phyloP scores from a whole-genome alignment of 2,329 filamentous ascomycete species.

The Corynespora cassiicola region DNA sequence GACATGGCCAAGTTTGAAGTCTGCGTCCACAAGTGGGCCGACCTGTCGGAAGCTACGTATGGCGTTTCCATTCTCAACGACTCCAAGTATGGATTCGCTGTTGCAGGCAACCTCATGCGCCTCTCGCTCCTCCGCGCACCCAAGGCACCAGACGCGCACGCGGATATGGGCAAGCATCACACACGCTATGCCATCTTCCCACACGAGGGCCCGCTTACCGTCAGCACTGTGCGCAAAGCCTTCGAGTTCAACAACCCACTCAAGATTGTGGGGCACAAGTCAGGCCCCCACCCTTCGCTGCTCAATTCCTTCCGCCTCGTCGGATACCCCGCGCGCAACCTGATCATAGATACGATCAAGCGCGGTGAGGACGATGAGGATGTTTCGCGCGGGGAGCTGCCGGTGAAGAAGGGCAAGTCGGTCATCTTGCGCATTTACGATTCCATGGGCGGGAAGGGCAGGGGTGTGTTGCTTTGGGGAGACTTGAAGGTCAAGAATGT shows the following conservation, averaged over 20 bases:
- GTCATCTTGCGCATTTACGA: slow-evolving; percentile 89
- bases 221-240: slow-evolving; percentile 79
- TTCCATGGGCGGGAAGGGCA: slow-evolving; percentile 79
- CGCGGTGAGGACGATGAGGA: slow-evolving; percentile 70
- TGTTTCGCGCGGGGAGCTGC: slow-evolving; percentile 62
- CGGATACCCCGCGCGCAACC: slow-evolving; percentile 64
- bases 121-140: slow-evolving; percentile 84
- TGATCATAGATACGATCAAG: slow-evolving; percentile 90
- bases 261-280: slow-evolving; percentile 53
- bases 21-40: slow-evolving; percentile 93
- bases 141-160: slow-evolving; percentile 91
- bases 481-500: slow-evolving; percentile 76
- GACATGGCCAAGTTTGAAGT: slow-evolving; percentile 99
- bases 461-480: slow-evolving; percentile 71
- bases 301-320: slow-evolving; percentile 70
- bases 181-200: slow-evolving; percentile 93
- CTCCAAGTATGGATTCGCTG: slow-evolving; percentile 95
- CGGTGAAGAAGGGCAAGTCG: slow-evolving; percentile 72
- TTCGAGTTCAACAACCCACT: slow-evolving; percentile 91
- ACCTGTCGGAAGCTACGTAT: slow-evolving; percentile 85
- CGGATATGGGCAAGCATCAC: slow-evolving; percentile 88
- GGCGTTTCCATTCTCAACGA: slow-evolving; percentile 94
- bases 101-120: slow-evolving; percentile 86
- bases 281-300: slow-evolving; percentile 34
- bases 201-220: slow-evolving; percentile 74